These are phyloP conservation scores for Trichoderma pleuroti DNA, from an alignment of 2,329 filamentous ascomycete species.

Conservation along the genomic window DNA sequence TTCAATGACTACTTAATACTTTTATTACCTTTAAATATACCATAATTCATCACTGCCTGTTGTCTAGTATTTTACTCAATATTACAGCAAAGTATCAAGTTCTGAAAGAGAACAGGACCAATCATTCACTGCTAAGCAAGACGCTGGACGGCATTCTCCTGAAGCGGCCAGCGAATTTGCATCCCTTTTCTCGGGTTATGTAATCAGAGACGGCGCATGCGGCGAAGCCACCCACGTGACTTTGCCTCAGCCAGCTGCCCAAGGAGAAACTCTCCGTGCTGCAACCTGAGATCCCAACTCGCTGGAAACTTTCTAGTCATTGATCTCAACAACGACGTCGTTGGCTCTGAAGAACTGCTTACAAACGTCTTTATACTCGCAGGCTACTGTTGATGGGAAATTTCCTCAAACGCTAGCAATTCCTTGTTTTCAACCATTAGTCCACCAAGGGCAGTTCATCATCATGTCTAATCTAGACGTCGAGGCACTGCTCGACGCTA, in stretches of 20 bases:
- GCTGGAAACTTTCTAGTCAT: neutral
- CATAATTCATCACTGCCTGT: neutral
- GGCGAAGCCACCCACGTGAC: slow-evolving; percentile 3
- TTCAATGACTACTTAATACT: neutral
- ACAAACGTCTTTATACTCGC: neutral
- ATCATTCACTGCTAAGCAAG: neutral
- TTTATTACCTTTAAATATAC: neutral
- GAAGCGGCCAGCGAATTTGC: neutral
- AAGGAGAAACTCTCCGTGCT: slow-evolving; percentile 9
- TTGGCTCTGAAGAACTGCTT: neutral
- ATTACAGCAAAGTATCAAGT: neutral
- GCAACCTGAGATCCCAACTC: slow-evolving; percentile 9
- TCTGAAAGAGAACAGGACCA: neutral
- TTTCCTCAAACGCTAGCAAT: neutral
- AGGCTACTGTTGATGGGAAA: neutral
- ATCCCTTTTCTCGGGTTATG: neutral
- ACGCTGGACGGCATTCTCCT: neutral
- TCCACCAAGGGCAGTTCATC: slow-evolving; percentile 21
- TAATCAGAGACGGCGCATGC: neutral
- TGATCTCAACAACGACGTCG: neutral
- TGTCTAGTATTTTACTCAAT: neutral
- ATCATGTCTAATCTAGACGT: slow-evolving; percentile 63
- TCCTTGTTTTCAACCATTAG: neutral
- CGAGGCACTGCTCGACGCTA: slow-evolving; percentile 85
- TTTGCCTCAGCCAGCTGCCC: neutral